phyloP scores from a whole-genome alignment of 768 basidiomycete genomes.

The Pleurotus eryngii region DNA sequence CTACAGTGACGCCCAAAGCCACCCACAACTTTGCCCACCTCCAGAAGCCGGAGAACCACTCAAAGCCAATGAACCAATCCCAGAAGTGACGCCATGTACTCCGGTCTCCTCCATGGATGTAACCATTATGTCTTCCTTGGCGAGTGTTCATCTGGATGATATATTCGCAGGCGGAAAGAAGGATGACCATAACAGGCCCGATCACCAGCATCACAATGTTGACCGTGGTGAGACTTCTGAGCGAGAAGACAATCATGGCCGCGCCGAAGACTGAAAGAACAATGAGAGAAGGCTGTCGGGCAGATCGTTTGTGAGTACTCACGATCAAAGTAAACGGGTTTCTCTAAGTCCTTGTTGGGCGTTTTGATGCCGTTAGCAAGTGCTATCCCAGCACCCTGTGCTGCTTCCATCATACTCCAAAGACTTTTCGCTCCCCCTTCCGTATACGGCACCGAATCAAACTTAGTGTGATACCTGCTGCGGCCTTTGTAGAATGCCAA shows the following conservation, averaged over 20 bases:
- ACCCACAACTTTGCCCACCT: constrained; percentile 64
- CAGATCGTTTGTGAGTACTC: constrained; percentile 21
- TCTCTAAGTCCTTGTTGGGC: constrained; percentile 15
- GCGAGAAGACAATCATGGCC: constrained; percentile 51
- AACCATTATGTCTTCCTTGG: constrained; percentile 13
- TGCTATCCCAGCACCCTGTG: constrained; percentile 49
- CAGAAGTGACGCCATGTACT: constrained; percentile 16
- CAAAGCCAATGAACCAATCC: constrained; percentile 19
- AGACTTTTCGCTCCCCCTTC: constrained; percentile 48
- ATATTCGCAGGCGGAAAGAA: constrained; percentile 29
- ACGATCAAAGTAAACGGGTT: constrained; percentile 73
- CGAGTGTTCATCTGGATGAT: constrained; percentile 1
- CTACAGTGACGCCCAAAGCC: constrained; percentile 42
- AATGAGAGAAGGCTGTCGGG: not conserved
- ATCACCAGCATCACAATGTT: constrained; percentile 60
- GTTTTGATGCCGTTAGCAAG: constrained; percentile 45
- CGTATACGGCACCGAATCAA: constrained; percentile 62
- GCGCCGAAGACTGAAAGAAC: constrained; percentile 52
- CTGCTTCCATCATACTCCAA: constrained; percentile 79
- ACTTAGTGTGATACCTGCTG: constrained; percentile 74
- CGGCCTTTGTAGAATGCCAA: constrained; percentile 76
- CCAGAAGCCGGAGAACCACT: constrained; percentile 33
- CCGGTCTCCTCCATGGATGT: constrained; percentile 14
- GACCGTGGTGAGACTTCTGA: constrained; percentile 45
- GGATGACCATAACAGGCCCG: constrained; percentile 54